Evolutionary conservation across 306 rosid species (phyloP).

Genomic region (Medicago truncatula): MtrunA17r5.0-ANR NC_053046.1:24561501-24562000

Average conservation of each 20-base stretch:
- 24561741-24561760: conserved; percentile 70
- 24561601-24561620: conserved; percentile 95
- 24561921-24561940: conserved; percentile 78
- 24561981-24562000: conserved; percentile 81
- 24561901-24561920: conserved; percentile 81
- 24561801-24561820: conserved; percentile 77
- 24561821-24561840: conserved; percentile 83
- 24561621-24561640: conserved; percentile 97
- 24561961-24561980: conserved; percentile 99
- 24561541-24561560: conserved; percentile 80
- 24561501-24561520: conserved; percentile 85
- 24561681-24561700: conserved; percentile 70
- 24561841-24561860: conserved; percentile 78
- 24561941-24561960: conserved; percentile 85
- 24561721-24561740: conserved; percentile 77
- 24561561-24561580: conserved; percentile 74
- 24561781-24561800: conserved; percentile 82
- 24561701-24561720: conserved; percentile 61
- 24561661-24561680: conserved; percentile 81
- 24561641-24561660: conserved; percentile 82
- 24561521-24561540: conserved; percentile 85
- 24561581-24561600: conserved; percentile 88
- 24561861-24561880: conserved; percentile 76
- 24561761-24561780: conserved; percentile 73
- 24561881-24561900: conserved; percentile 81